Base-by-base conservation (phyloP, 75 land plant species). In the Gnetum montanum region DNA sequence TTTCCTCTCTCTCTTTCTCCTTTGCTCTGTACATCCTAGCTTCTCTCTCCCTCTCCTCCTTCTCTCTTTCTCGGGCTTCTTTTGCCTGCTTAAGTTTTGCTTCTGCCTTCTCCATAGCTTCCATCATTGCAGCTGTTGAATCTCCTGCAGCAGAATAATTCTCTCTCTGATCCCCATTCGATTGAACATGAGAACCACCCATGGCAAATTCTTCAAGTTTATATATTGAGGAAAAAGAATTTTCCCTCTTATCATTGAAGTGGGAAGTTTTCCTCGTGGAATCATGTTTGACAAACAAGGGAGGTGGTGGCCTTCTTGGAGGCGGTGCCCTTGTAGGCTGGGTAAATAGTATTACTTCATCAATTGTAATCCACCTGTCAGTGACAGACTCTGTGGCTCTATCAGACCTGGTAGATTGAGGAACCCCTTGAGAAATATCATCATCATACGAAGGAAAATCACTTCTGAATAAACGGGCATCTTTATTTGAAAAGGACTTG, bases 301-400 rank as follows among this genome's bases (percentile, higher is more conserved):
- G 57, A 58, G 99, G 99, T 28, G 99, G 97, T 13, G 86, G 81
- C 57, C 99, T 83, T 44, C 92, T 71, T 55, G 99, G 99, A n/a
- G 99, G 97, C 49, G 93, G 92, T 19, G 86, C 80, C 40, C 25
- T 45, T 36, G 93, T 91, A 8, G 97, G 97, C 59, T 80, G 66
- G 4, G 99, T 95, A 41, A 74, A 72, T 23, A 95, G 85, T 67
- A 79, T 79, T 64, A 95, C 67, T 58, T 90, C 97, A 40, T 82
- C 75, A 15, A 95, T 79, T 13, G 92, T 70, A 18, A 95, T 59
- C 99, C 99, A 95, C 1, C 71, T 40, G 31, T 84, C 97, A 35
- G 74, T 74, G 52, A 59, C 60, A 36, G 56, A 19, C 12, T 70
- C 70, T 19, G 38, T 7, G 16, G 47, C 45, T 7, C 56, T 66